Evolutionary conservation across 2,329 filamentous ascomycete species (phyloP), one percentile per base, ranked within the genome.

Genomic region (Phoma sp.): DNA sequence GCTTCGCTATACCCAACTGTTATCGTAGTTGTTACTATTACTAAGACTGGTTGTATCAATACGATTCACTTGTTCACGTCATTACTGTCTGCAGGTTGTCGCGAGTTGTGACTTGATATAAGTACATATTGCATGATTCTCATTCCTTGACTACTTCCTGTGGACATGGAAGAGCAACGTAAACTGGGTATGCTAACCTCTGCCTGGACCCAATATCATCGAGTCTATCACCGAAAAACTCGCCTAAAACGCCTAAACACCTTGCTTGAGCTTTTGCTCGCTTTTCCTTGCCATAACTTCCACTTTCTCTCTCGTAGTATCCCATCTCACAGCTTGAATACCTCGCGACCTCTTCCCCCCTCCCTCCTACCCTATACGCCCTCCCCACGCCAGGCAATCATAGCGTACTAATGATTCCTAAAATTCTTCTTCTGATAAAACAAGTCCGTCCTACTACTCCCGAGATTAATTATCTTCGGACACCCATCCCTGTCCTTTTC

Each of bases 391-490:
- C 23, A 25, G 5, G 23, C 23, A 25, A 25, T 25, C 23, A 5
- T 25, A 5, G 23, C 23, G 23, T 25, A 9, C 23, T 25, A 74
- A 36, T 86, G 83, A 80, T 87, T 87, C 64, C 84, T 76, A 69
- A 87, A 87, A 79, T 85, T 81, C 80, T 91, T 91, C 76, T 90
- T 90, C 77, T 89, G 86, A 74, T 89, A 87, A 65, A 87, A 86
- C 78, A 98, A 83, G 84, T 99, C 95, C 71, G 95, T 99, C 78
- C 95, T 87, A 54, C 90, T 95, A 81, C 91, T 96, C 34, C 95
- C 95, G 72, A 99, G 79, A 74, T 99, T 99, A 74, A 99, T 98
- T 77, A 99, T 99, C 86, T 99, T 99, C 47, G 95, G 95, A 77
- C 95, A 99, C 2, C 95, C 95, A 74, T 99, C 95, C 57, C 95